A percentile compares a stretch with the other conserved stretches of the same genome.
Conservation (phyloP, 169 alveolate species). For the Plasmodium cynomolgi region DNA sequence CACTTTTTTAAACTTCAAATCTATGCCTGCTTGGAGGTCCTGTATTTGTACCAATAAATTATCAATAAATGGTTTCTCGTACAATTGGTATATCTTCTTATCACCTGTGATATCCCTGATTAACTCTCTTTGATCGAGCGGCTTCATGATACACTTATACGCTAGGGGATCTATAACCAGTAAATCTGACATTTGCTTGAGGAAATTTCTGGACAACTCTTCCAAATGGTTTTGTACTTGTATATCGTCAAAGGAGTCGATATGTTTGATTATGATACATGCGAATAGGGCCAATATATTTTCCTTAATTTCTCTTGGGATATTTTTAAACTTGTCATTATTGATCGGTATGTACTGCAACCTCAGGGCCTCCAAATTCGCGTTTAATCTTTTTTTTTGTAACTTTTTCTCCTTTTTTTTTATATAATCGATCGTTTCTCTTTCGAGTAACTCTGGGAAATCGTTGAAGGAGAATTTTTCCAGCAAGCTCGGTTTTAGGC, state of each 20-base stretch:
- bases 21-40: constrained; percentile 27
- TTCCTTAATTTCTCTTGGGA: constrained; percentile 59
- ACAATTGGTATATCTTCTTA: constrained; percentile 22
- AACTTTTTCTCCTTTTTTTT: constrained; percentile 28
- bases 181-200: constrained; percentile 43
- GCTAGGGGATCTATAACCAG: constrained; percentile 63
- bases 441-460: constrained; percentile 37
- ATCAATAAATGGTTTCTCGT: constrained; percentile 71
- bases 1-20: constrained; percentile 37
- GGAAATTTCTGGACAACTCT: constrained; percentile 29
- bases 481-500: background rate
- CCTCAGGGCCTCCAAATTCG: constrained; percentile 70
- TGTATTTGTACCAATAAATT: constrained; percentile 44
- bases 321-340: constrained; percentile 47
- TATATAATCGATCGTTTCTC: constrained; percentile 50
- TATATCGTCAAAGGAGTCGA: constrained; percentile 61
- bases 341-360: constrained; percentile 71
- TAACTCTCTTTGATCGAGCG: constrained; percentile 41
- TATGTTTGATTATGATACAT: constrained; percentile 65
- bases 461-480: constrained; percentile 43
- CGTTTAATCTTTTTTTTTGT: constrained; percentile 49
- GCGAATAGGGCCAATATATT: constrained; percentile 69
- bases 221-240: constrained; percentile 61
- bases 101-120: constrained; percentile 65
- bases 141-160: constrained; percentile 51